phyloP scores from a whole-genome alignment of 805 yeast genomes.

The Tetrapisispora iriomotensis region DNA sequence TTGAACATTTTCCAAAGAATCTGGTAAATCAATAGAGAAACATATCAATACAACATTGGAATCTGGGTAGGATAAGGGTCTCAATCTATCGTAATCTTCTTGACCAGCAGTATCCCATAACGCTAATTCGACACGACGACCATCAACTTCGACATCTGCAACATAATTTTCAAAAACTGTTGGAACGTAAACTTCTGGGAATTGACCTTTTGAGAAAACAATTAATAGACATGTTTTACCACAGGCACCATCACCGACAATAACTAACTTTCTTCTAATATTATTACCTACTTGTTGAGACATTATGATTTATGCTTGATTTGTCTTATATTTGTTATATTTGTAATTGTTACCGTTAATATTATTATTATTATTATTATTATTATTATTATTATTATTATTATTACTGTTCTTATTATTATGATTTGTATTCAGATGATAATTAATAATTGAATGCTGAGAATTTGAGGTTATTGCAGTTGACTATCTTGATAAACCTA shows the following conservation, averaged over 20 bases:
- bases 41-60: constrained; percentile 86
- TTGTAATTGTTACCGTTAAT: neutral
- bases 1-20: constrained; percentile 85
- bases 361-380: too few relatives aligned
- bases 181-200: constrained; percentile 92
- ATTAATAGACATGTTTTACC: constrained; percentile 90
- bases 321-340: too few relatives aligned
- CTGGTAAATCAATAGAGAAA: constrained; percentile 85
- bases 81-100: constrained; percentile 91
- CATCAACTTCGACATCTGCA: constrained; percentile 88
- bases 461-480: too few relatives aligned
- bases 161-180: constrained; percentile 97
- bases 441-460: too few relatives aligned
- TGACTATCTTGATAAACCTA: too few relatives aligned
- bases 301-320: constrained; percentile 18
- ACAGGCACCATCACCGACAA: constrained; percentile 97
- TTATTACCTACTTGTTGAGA: constrained; percentile 25
- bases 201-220: constrained; percentile 76
- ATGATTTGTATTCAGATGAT: neutral
- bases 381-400: too few relatives aligned
- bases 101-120: constrained; percentile 99
- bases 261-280: constrained; percentile 71
- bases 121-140: constrained; percentile 86
- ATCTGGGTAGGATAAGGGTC: constrained; percentile 88
- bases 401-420: too few relatives aligned